Evolutionary conservation across 2,329 filamentous ascomycete genomes (phyloP), one percentile per base, ranked within the genome.

Genomic region (Laburnicola sp.): DNA sequence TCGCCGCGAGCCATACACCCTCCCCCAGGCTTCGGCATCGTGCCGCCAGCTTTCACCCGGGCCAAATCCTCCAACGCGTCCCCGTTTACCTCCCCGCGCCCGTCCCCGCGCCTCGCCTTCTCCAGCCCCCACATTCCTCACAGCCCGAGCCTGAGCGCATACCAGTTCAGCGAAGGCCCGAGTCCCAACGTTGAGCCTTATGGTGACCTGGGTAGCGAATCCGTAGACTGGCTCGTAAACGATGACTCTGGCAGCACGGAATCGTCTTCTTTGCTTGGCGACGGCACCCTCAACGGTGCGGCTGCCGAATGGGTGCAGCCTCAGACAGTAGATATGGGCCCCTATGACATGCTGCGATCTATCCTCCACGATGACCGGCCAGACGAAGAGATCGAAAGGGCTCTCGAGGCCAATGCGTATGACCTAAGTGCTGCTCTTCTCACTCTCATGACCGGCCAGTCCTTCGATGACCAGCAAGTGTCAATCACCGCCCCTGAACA

Each of bases 271-370:
- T 74, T 83, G 35, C 81, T 84, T 31, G 84, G 82, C 7, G 80
- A 87, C 11, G 91, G 86, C 59, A 85, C 83, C 30, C 80, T 93
- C 53, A 92, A 91, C 65, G 87, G 86, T 37, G 87, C 87, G 10
- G 90, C 90, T 4, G 88, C 92, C 23, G 91, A 97, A 71, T 97
- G 84, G 75, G 79, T 86, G 41, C 78, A 79, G 52, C 77, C 81
- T 10, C 81, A 83, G 69, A 88, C 88, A 66, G 84, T 85, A 50
- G 92, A 97, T 67, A 97, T 99, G 93, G 95, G 90, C 51, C 93
- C 94, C 0, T 96, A 97, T 74, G 94, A 99, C 70, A 97, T 99
- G 84, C 81, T 99, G 49, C 89, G 94, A 55, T 97, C 93, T 4
- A 95, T 99, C 35, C 80, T 99, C 25, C 91, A 93, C 41, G 91